Evolutionary conservation across 768 basidiomycete species (phyloP), one percentile per base, ranked within the genome.

Genomic region (Rhizopogon vinicolor): DNA sequence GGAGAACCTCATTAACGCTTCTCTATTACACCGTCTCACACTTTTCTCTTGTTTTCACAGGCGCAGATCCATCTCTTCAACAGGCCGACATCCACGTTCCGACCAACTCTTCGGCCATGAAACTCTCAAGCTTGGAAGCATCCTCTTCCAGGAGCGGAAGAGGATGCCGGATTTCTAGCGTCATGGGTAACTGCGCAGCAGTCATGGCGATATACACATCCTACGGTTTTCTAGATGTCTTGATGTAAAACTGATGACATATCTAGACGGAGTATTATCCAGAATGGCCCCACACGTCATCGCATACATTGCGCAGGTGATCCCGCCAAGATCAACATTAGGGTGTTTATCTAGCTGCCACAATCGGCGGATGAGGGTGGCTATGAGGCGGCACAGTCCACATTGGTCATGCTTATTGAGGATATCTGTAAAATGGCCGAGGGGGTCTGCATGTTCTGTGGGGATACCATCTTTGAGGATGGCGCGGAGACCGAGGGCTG

Each of bases 1-100:
- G 53, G 9, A 46, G 43, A 54, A 37, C 9, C n/a, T 54, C 44
- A 29, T n/a, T n/a, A n/a, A n/a, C n/a, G n/a, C n/a, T n/a, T n/a
- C n/a, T n/a, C n/a, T n/a, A n/a, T n/a, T n/a, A 54, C 19, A 22
- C 31, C 25, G 43, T 35, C 35, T 54, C 44, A 28, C 44, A 54
- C 7, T 8, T 29, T 14, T 25, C 53, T 12, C 5, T 28, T 31
- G 31, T 28, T 44, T 13, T 33, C 41, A 42, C 29, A 42, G 14
- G 14, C 7, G 12, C 40, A 14, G 22, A 54, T 12, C 53, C 44
- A 54, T 28, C 35, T 54, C 37, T 54, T 54, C 19, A 46, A 31
- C 31, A 54, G n/a, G 10, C 44, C 44, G 12, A 54, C 18, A 37
- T 54, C 53, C 8, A 46, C 13, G n/a, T 33, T 7, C 8, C 46